Base-by-base conservation (phyloP, 2,329 filamentous ascomycete genomes). In the Phyllosticta citribraziliensis region DNA sequence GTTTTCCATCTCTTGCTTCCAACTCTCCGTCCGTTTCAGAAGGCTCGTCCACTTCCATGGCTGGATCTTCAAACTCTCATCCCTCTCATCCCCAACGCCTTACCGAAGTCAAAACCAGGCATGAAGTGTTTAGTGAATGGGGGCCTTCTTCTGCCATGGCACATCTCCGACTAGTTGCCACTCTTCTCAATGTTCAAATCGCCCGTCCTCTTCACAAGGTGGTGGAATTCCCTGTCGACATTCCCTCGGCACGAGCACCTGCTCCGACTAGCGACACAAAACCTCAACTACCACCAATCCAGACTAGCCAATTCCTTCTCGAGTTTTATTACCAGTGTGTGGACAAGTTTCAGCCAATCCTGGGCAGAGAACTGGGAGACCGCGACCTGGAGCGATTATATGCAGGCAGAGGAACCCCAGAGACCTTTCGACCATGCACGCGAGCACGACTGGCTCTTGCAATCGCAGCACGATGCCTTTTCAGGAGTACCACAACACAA, bases 301-400 rank as follows among this genome's bases (percentile, higher is more conserved):
- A 62, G 35, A 62, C 60, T 2, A 30, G 25, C 24, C 27, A 55
- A 14, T 62, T 62, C 10, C 52, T 62, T 5, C 12, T 57, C 25
- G 60, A 62, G 14, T 62, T 62, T 33, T 62, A 62, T 55, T 62
- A 62, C 52, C 53, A 62, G n/a, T 62, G 55, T 5, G 56, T 62
- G 33, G 55, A 62, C 33, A 30, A 51, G 1, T 47, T 62, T 17
- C 50, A 55, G 11, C 60, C 60, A 5, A 53, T 58, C 11, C 24
- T 62, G 3, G 60, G 55, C 30, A 55, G 55, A 24, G 54, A 58
- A 22, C 30, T 57, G 20, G 60, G 60, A 22, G 60, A 62, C 20
- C 55, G 54, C 50, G 60, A 62, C 52, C 55, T 62, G 1, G 17
- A 55, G 11, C 56, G 50, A 17, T n/a, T 62, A 5, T 62, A 62